Conservation (phyloP, 2,329 filamentous ascomycete genomes). For the Trichoderma koningiopsis region DNA sequence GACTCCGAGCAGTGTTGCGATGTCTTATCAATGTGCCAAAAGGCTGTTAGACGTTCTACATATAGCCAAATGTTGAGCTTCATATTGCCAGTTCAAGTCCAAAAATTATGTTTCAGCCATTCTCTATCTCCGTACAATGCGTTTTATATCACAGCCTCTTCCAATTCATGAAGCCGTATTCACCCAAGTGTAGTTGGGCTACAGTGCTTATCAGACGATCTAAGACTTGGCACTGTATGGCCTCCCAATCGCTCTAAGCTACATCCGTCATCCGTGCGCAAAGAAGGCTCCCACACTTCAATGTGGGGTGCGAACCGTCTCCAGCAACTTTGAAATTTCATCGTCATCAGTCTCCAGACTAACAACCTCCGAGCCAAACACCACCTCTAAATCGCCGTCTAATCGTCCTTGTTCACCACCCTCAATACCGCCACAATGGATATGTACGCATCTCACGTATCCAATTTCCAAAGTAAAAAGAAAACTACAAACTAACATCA, state of each 20-base stretch:
- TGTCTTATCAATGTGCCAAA: neutral
- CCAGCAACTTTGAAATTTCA: conserved; percentile 27
- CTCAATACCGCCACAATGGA: conserved; percentile 34
- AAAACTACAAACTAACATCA: neutral
- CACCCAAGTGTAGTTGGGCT: neutral
- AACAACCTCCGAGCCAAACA: neutral
- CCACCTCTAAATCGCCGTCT: neutral
- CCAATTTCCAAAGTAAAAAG: neutral
- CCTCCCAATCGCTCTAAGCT: neutral
- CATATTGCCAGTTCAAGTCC: neutral
- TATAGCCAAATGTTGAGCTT: conserved; percentile 33
- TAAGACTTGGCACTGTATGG: neutral
- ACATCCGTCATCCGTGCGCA: neutral
- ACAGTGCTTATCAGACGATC: neutral
- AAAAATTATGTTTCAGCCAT: conserved; percentile 27
- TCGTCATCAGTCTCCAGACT: conserved; percentile 18
- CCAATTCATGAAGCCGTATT: conserved; percentile 21
- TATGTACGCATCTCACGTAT: conserved; percentile 31
- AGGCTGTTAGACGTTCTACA: conserved; percentile 43
- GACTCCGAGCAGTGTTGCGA: conserved; percentile 10
- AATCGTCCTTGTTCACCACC: neutral
- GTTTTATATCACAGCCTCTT: conserved; percentile 21
- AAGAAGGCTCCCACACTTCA: neutral
- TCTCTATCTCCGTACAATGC: conserved; percentile 37
- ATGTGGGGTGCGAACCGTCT: conserved; percentile 14